A percentile compares a stretch with the other conserved stretches of the same genome.
phyloP scores from a whole-genome alignment of 805 yeast species.

The Lachancea quebecensis region DNA sequence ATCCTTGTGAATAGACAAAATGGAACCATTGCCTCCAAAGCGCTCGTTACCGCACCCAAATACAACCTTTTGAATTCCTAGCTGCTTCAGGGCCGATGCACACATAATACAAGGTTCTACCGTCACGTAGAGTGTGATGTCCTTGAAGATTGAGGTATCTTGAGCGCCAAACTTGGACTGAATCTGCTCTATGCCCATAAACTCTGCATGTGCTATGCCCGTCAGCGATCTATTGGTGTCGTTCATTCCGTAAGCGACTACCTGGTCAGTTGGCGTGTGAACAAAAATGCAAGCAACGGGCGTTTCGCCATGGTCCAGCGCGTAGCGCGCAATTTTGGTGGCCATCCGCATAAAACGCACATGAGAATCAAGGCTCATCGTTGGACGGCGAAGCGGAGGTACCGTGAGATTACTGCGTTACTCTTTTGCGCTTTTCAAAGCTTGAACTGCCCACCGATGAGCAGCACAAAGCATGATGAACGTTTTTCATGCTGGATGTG shows the following conservation, averaged over 20 bases:
- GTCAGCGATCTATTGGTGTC: slow-evolving; percentile 78
- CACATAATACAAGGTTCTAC: slow-evolving; percentile 99
- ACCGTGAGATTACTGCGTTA: not conserved
- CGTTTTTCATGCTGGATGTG: not conserved
- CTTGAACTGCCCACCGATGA: not conserved
- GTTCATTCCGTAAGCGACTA: slow-evolving; percentile 75
- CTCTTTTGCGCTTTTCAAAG: not conserved
- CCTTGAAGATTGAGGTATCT: slow-evolving; percentile 36
- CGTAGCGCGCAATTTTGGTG: slow-evolving; percentile 51
- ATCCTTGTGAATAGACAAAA: slow-evolving; percentile 52
- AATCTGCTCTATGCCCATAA: slow-evolving; percentile 63
- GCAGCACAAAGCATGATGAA: not conserved
- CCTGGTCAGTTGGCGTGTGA: slow-evolving; percentile 33
- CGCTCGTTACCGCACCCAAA: slow-evolving; percentile 94
- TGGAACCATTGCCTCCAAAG: slow-evolving; percentile 95
- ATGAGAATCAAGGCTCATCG: slow-evolving; percentile 9
- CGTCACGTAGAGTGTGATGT: slow-evolving; percentile 76
- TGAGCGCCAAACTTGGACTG: slow-evolving; percentile 24
- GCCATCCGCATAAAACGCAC: slow-evolving; percentile 45
- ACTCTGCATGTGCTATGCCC: slow-evolving; percentile 92
- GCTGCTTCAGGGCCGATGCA: slow-evolving; percentile 81
- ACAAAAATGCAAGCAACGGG: slow-evolving; percentile 82
- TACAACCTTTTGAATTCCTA: slow-evolving; percentile 63
- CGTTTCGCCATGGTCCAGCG: slow-evolving; percentile 62
- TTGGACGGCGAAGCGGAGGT: not conserved